Evolutionary conservation across 129 eudicot species (phyloP), one percentile per base, ranked within the genome.

Genomic region (Silybum marianum): DNA sequence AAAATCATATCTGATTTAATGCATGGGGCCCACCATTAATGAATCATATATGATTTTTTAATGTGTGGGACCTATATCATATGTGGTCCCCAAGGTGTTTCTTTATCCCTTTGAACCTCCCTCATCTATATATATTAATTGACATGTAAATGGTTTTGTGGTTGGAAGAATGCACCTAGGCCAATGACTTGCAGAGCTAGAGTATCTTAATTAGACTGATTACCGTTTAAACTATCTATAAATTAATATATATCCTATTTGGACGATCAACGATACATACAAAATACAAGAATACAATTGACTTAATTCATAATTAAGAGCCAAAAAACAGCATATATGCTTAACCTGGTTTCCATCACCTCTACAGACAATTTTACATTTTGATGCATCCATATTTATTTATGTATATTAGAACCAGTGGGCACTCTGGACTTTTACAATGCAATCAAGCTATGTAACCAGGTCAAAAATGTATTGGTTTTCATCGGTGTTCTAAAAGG

Each of bases 341-440:
- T n/a, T 58, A 58, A 58, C 66, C 23, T 58, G 66, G 66, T 58
- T 58, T 58, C 66, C 66, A 58, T 58, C 66, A 58, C 66, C 66
- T 58, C 66, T 58, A n/a, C 23, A 18, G 66, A 54, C 65, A 54
- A 54, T 44, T 11, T 11, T 11, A 44, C 54, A 44, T 44, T 10
- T 44, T 38, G 42, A 38, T 38, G 42, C 48, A 40, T 10, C 48
- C 14, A 40, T 10, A 40, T 40, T 7, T 9, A 40, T 40, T 7
- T 40, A 40, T 40, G 10, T 40, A 40, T 40, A 40, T 40, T 10
- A 10, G 16, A 48, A 48, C 19, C 60, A 48, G 19, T 14, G 1
- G 6, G 6, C 16, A 5, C 60, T 48, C 19, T 13, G 60, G 60
- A 48, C 60, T 13, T 48, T 48, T 13, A 48, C n/a, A 13, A 11